Percentiles rank a stretch among this genome's conserved stretches.
These are phyloP conservation scores for Papiliotrema nemorosa DNA, from an alignment of 1,284 basidiomycete genomes.

Conservation along the genomic window DNA sequence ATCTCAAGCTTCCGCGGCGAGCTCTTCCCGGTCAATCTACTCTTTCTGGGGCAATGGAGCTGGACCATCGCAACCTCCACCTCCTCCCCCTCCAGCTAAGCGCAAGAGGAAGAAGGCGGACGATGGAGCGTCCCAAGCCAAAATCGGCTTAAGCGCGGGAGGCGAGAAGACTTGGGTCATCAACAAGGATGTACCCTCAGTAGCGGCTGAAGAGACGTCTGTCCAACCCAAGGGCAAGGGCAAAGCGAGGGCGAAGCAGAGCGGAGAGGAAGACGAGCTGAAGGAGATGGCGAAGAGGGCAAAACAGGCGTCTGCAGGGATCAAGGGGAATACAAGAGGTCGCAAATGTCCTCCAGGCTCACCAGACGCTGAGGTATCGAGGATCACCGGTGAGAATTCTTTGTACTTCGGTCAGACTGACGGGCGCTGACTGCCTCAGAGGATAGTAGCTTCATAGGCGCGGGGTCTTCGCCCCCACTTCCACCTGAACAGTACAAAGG, in stretches of 20 bases:
- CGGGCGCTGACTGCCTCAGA: not conserved
- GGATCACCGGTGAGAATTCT: too few species aligned
- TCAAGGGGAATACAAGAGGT: too few species aligned
- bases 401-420: too few species aligned
- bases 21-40: constrained; percentile 1
- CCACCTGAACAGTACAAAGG: too few species aligned
- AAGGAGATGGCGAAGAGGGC: constrained; percentile 6
- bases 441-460: constrained; percentile 6
- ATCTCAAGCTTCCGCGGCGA: not conserved
- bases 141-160: not conserved
- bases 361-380: too few species aligned
- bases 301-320: constrained; percentile 1
- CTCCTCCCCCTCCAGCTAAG: not conserved
- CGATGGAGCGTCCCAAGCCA: not conserved
- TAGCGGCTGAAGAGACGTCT: not conserved
- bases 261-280: constrained; percentile 4
- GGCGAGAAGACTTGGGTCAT: not conserved
- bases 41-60: constrained; percentile 3
- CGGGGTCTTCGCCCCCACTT: not conserved
- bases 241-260: not conserved
- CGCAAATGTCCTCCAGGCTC: too few species aligned
- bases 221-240: not conserved
- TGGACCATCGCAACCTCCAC: constrained; percentile 2
- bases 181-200: not conserved
- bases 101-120: constrained; percentile 2